Conservation (phyloP, 2,329 filamentous ascomycete genomes). For the Colletotrichum lindemuthianum region DNA sequence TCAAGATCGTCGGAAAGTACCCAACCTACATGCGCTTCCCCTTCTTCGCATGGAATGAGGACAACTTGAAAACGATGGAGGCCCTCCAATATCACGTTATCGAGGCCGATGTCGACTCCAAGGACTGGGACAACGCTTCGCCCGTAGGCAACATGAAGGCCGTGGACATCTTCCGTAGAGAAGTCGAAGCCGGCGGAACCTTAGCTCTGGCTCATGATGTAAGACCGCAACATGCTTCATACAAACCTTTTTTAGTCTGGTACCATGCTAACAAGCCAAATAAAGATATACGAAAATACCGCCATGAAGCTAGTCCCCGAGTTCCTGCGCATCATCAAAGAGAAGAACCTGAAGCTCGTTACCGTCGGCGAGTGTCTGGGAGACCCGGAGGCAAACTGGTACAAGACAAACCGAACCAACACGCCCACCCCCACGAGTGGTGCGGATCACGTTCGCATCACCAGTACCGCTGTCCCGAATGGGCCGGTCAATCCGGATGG, state of each 20-base stretch:
- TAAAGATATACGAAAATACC: conserved; percentile 35
- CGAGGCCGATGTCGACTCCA: conserved; percentile 41
- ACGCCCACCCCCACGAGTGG: conserved; percentile 33
- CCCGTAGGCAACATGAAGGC: conserved; percentile 42
- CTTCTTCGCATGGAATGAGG: conserved; percentile 43
- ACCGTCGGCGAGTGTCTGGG: conserved; percentile 59
- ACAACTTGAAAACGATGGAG: conserved; percentile 31
- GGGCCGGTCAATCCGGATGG: conserved; percentile 31
- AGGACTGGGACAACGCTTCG: conserved; percentile 40
- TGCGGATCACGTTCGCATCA: conserved; percentile 27
- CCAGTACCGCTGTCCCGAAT: conserved; percentile 35
- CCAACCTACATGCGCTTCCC: conserved; percentile 58
- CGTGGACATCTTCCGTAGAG: conserved; percentile 47
- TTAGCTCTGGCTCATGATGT: conserved; percentile 57
- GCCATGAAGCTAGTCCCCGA: conserved; percentile 36
- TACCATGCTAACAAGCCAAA: conserved; percentile 42
- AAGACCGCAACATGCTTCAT: conserved; percentile 39
- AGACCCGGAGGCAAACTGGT: conserved; percentile 58
- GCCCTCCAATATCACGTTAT: conserved; percentile 33
- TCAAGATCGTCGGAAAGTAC: conserved; percentile 53
- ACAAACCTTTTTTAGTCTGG: conserved; percentile 53
- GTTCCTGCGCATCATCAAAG: conserved; percentile 34
- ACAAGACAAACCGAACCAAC: conserved; percentile 40
- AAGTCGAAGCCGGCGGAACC: conserved; percentile 42
- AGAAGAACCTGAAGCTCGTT: conserved; percentile 47